phyloP scores from a whole-genome alignment of 257 asterid species.

The Capsicum chinense region DNA sequence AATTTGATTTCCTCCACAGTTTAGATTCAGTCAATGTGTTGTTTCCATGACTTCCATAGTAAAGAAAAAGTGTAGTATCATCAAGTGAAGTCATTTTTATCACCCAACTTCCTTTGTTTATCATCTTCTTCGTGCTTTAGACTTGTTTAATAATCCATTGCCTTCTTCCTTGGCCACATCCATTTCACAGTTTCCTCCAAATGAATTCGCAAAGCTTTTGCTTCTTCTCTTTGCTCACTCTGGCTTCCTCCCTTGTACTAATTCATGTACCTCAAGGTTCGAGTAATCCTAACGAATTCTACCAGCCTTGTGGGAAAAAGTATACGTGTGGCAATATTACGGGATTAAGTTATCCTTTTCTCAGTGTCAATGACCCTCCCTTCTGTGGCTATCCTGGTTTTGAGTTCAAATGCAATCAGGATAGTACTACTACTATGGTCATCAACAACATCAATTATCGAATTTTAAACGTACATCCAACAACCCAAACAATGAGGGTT shows the following conservation, averaged over 20 bases:
- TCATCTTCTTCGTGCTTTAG: constrained; percentile 28
- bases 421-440: constrained; percentile 46
- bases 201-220: constrained; percentile 51
- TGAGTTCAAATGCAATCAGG: constrained; percentile 46
- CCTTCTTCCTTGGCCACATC: neutral
- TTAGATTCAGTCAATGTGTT: constrained; percentile 22
- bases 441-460: constrained; percentile 43
- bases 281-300: constrained; percentile 35
- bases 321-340: constrained; percentile 63
- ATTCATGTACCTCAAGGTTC: constrained; percentile 38
- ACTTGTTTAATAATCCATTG: neutral
- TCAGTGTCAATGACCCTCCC: constrained; percentile 49
- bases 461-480: constrained; percentile 46
- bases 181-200: constrained; percentile 18
- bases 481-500: constrained; percentile 50
- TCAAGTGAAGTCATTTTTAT: constrained; percentile 26
- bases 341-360: constrained; percentile 62
- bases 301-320: constrained; percentile 45
- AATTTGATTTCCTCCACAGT: neutral
- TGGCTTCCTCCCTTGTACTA: constrained; percentile 23
- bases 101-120: constrained; percentile 29
- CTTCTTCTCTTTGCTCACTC: constrained; percentile 33
- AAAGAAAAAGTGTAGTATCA: constrained; percentile 17
- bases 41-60: constrained; percentile 34
- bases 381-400: constrained; percentile 74